phyloP scores from a whole-genome alignment of 2,329 filamentous ascomycete species.

The Metarhizium robertsii region DNA sequence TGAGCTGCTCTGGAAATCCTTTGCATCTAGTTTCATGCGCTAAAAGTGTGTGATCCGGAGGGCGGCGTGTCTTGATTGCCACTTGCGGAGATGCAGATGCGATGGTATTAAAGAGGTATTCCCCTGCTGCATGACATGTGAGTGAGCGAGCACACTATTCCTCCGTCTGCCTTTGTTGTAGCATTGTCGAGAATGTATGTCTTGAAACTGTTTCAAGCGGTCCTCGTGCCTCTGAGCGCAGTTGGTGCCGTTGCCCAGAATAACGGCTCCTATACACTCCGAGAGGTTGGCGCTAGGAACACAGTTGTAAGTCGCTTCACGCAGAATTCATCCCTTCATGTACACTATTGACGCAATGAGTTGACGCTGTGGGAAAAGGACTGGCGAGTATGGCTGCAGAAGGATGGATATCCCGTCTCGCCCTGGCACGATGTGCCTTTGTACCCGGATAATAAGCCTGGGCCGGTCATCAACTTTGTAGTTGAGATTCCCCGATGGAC shows the following conservation, averaged over 20 bases:
- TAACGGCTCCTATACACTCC: constrained; percentile 6
- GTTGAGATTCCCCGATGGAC: constrained; percentile 34
- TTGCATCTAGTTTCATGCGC: too few relatives aligned
- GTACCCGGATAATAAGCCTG: constrained; percentile 24
- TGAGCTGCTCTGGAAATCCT: too few relatives aligned
- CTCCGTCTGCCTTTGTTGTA: too few relatives aligned
- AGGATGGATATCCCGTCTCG: constrained; percentile 28
- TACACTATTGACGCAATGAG: background rate
- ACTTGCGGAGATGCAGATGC: background rate
- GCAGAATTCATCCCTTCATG: background rate
- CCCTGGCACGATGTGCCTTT: constrained; percentile 33
- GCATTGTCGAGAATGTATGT: background rate
- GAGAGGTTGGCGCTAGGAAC: constrained; percentile 29
- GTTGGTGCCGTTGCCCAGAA: background rate
- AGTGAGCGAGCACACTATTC: background rate
- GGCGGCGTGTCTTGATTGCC: background rate
- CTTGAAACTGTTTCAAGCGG: background rate
- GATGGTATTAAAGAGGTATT: too few relatives aligned
- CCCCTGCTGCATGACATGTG: too few relatives aligned
- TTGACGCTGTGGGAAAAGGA: constrained; percentile 14
- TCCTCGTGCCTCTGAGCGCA: background rate
- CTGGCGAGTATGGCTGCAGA: constrained; percentile 31
- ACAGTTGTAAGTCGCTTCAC: constrained; percentile 19
- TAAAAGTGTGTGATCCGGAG: too few relatives aligned
- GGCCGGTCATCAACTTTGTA: constrained; percentile 27